Conservation (phyloP, 2,329 filamentous ascomycete genomes). For the Nannizziopsis arthrosporioides region DNA sequence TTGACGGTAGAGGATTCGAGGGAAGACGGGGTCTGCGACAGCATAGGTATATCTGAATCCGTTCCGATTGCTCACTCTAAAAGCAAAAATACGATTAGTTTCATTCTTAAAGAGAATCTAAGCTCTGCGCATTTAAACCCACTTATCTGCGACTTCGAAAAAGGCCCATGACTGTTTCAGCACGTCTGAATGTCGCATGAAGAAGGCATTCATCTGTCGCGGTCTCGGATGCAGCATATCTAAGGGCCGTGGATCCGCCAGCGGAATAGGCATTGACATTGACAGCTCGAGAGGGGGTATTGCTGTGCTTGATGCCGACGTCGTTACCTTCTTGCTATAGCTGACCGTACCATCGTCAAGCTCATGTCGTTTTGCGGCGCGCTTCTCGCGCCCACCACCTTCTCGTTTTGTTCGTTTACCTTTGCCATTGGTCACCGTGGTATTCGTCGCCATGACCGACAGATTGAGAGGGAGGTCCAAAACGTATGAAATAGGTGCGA, state of each 20-base stretch:
- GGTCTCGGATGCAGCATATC: constrained; percentile 30
- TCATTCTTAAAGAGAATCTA: not conserved
- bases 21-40: constrained; percentile 78
- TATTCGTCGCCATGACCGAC: constrained; percentile 6
- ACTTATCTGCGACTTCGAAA: constrained; percentile 34
- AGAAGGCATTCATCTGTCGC: constrained; percentile 31
- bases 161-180: constrained; percentile 31
- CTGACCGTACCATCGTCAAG: constrained; percentile 19
- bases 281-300: constrained; percentile 29
- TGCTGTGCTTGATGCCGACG: constrained; percentile 17
- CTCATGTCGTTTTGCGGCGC: constrained; percentile 34
- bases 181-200: constrained; percentile 26
- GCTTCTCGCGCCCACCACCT: constrained; percentile 30
- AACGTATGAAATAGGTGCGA: not conserved
- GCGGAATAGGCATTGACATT: constrained; percentile 31
- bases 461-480: not conserved
- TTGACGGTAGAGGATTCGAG: constrained; percentile 80
- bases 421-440: constrained; percentile 10
- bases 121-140: not conserved
- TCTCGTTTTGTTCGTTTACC: constrained; percentile 35
- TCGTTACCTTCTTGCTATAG: constrained; percentile 6
- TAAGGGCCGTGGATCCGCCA: constrained; percentile 30
- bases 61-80: constrained; percentile 50
- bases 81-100: not conserved
- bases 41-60: constrained; percentile 82